Evolutionary conservation across 495 filamentous ascomycete species (phyloP), one percentile per base, ranked within the genome.

Genomic region (Daldinia vernicosa): DNA sequence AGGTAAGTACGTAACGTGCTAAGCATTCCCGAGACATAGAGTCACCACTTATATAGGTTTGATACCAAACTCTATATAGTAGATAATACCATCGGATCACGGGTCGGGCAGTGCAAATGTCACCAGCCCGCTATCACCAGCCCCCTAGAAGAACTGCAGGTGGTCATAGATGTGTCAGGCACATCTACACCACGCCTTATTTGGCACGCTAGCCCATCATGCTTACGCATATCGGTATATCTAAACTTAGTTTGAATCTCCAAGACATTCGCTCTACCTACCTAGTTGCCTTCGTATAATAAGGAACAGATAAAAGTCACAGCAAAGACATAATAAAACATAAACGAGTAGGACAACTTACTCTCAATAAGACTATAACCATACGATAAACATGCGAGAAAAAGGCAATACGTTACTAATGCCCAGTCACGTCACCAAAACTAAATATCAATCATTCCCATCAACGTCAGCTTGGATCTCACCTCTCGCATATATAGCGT

Each of bases 121-220:
- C 30, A 32, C 30, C 53, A 56, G 53, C 53, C 53, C n/a, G n/a
- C n/a, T n/a, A n/a, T n/a, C n/a, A n/a, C n/a, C n/a, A n/a, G n/a
- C n/a, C 26, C 45, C 22, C 55, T 45, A 27, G 45, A 43, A 30
- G 32, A 52, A 22, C 19, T 47, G 43, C 19, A 47, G 43, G 30
- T 32, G 54, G 63, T 66, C 63, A 59, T 57, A 27, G 37, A 67
- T 61, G 58, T 67, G 64, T 62, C 57, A 68, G 65, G 65, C 47
- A 68, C 65, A 27, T 15, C 33, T n/a, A 52, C 39, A 43, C 58
- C 62, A 68, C 58, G 22, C 57, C 65, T 50, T 14, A 50, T 68
- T 68, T 35, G 52, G 65, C 12, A 50, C 28, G 26, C 27, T 33
- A 53, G n/a, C 37, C 40, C 30, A 52, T 52, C 19, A 14, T 27